Evolutionary conservation across 176 grass and related monocot species (phyloP).

Genomic region (Elaeis guineensis): DNA sequence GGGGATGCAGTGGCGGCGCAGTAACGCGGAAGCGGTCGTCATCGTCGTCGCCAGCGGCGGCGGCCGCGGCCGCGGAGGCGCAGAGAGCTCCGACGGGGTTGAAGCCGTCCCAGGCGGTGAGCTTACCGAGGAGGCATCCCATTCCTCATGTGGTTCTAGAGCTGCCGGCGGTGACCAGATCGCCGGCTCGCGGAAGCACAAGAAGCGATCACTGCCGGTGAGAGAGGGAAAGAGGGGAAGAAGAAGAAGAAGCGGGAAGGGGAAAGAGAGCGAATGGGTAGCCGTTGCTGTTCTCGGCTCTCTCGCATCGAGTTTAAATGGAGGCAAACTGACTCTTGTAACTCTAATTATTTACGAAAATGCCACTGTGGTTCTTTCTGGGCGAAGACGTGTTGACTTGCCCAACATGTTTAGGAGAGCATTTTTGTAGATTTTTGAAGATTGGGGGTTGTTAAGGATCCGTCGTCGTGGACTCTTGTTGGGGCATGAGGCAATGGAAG

Average conservation of each 20-base stretch:
- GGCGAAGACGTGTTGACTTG: too few species aligned
- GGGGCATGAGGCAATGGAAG: too few species aligned
- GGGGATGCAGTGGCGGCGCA: slow-evolving; percentile 1
- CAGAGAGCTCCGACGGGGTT: slow-evolving; percentile 14
- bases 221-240: neutral
- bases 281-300: too few species aligned
- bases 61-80: neutral
- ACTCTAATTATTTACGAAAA: too few species aligned
- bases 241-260: neutral
- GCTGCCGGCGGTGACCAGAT: neutral
- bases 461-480: too few species aligned
- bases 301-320: too few species aligned
- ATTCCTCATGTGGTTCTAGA: slow-evolving; percentile 43
- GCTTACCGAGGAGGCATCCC: slow-evolving; percentile 86
- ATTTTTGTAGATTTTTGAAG: too few species aligned
- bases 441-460: too few species aligned
- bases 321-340: too few species aligned
- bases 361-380: too few species aligned
- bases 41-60: neutral
- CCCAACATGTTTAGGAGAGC: too few species aligned
- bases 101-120: slow-evolving; percentile 30
- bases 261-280: too few species aligned
- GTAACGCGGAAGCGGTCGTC: slow-evolving; percentile 36
- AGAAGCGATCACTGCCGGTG: slow-evolving; percentile 1
- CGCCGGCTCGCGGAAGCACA: neutral